phyloP scores from a whole-genome alignment of 2,329 filamentous ascomycete genomes.

The Aspergillus novofumigatus region DNA sequence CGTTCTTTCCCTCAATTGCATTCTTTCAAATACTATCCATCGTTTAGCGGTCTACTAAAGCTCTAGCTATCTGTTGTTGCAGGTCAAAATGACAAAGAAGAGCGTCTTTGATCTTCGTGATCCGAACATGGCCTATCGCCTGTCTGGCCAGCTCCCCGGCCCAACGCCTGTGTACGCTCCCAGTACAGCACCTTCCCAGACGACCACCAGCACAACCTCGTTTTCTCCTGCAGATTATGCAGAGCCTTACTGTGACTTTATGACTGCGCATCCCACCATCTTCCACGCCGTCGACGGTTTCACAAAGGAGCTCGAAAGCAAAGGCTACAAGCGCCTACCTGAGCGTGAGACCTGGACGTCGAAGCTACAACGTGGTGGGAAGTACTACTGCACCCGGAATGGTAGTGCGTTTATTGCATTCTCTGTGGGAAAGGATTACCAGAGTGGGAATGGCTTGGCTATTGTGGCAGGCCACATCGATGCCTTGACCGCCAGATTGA shows the following conservation, averaged over 20 bases:
- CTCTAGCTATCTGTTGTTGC: neutral
- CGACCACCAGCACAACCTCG: slow-evolving; percentile 4
- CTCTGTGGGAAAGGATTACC: slow-evolving; percentile 72
- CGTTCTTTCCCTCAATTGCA: neutral
- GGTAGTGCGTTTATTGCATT: slow-evolving; percentile 83
- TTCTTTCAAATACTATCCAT: neutral
- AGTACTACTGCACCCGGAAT: slow-evolving; percentile 86
- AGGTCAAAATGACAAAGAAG: slow-evolving; percentile 30
- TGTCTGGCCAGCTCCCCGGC: slow-evolving; percentile 24
- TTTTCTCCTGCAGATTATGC: slow-evolving; percentile 60
- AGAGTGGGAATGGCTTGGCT: slow-evolving; percentile 78
- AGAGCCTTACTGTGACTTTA: slow-evolving; percentile 79
- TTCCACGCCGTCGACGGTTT: slow-evolving; percentile 86
- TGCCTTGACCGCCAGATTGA: slow-evolving; percentile 82
- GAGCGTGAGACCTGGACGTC: slow-evolving; percentile 73
- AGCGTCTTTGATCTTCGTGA: slow-evolving; percentile 23
- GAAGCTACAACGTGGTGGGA: slow-evolving; percentile 72
- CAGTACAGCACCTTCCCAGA: neutral
- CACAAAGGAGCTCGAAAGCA: slow-evolving; percentile 63
- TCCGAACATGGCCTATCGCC: slow-evolving; percentile 27
- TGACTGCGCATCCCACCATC: slow-evolving; percentile 85
- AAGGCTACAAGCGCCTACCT: slow-evolving; percentile 71
- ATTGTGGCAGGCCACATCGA: slow-evolving; percentile 93
- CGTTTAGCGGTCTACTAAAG: neutral
- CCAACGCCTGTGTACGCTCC: neutral